Conservation (phyloP, 2,329 filamentous ascomycete species). For the Neofusicoccum parvum region DNA sequence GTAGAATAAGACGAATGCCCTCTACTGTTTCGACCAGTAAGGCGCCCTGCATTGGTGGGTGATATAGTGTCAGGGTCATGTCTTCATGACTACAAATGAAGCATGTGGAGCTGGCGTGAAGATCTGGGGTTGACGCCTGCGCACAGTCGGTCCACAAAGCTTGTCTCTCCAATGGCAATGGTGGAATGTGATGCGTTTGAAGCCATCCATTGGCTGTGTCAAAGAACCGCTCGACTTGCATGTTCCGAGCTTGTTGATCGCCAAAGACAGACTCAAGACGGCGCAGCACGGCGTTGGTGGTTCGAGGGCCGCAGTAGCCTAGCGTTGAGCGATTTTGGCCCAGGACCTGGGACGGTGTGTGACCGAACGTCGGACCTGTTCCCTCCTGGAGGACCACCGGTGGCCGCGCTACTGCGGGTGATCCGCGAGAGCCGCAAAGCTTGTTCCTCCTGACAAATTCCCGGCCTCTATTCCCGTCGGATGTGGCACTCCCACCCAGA, state of each 20-base stretch:
- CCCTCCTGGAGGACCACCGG: background rate
- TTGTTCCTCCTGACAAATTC: background rate
- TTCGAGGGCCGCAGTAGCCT: background rate
- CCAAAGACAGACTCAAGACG: background rate
- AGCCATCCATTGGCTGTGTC: background rate
- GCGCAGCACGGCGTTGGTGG: background rate
- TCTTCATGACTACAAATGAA: background rate
- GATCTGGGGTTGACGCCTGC: background rate
- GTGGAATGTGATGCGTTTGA: background rate
- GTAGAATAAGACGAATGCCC: background rate
- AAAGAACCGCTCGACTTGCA: background rate
- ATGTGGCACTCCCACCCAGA: background rate
- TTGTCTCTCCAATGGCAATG: background rate
- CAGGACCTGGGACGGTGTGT: background rate
- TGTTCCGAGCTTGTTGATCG: background rate
- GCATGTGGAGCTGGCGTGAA: background rate
- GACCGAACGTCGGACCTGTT: background rate
- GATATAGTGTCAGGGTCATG: background rate
- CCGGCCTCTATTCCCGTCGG: background rate
- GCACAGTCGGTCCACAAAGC: background rate
- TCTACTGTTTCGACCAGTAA: background rate
- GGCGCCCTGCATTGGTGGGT: background rate
- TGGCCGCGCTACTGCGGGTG: background rate
- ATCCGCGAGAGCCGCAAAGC: slow-evolving; percentile 7
- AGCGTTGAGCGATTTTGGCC: slow-evolving; percentile 7